Evolutionary conservation across 2,329 filamentous ascomycete genomes (phyloP), one percentile per base, ranked within the genome.

Genomic region (Penicillium aurantiogriseum): DNA sequence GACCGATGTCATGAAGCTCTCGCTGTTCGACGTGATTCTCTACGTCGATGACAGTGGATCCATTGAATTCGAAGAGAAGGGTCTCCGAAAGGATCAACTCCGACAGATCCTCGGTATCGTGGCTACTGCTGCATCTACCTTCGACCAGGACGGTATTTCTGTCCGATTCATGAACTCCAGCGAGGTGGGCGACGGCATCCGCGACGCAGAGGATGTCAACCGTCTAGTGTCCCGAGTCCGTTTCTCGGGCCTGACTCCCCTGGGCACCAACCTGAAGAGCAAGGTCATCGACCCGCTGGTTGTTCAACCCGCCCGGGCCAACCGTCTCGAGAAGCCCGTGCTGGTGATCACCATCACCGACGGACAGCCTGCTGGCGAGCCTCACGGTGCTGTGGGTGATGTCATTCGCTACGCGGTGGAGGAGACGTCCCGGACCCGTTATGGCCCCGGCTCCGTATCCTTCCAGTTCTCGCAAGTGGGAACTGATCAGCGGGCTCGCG

Each of bases 391-490:
- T 17, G 80, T 88, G 8, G 79, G 81, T 40, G 81, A 86, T 52
- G 81, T 82, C 36, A 85, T 88, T 62, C 78, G 78, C 48, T 79
- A 80, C 63, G 81, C 84, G 1, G 76, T 80, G 50, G 75, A 79
- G 21, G 80, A 85, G 58, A 74, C 85, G 27, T 67, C 76, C 25
- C 74, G 77, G 40, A 77, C 79, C 50, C 79, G 77, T 50, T 84
- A 83, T 65, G 84, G 85, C 33, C 77, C 77, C 29, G 82, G 82
- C 48, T 84, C 83, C n/a, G 72, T 88, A 58, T 81, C 83, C 0
- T 88, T 88, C 76, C 85, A 88, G 67, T 88, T 88, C 67, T 85
- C 86, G 0, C 86, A 89, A 65, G 86, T 89, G 48, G 86, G 86
- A 60, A 88, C 87, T 64, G 86, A 89, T 65, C 77, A 82, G 68